A percentile compares a stretch with the other conserved stretches of the same genome.
Evolutionary conservation across 2,329 filamentous ascomycete genomes (phyloP).

Genomic region (Arthrobotrys entomopaga): DNA sequence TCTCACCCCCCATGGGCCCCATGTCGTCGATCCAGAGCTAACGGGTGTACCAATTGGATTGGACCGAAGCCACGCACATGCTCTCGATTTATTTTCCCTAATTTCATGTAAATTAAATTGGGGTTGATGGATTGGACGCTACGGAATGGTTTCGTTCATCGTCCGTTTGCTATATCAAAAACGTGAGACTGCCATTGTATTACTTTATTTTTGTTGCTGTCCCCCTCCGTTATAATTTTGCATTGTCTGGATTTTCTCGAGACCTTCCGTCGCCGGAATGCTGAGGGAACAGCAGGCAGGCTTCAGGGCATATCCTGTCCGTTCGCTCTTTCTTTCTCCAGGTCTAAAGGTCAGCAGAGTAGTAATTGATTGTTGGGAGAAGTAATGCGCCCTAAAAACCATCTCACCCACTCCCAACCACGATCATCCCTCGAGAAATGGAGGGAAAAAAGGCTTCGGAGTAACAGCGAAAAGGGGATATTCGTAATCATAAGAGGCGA

Average conservation of each 20-base stretch:
- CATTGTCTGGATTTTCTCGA: too few species aligned
- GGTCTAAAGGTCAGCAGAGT: slow-evolving; percentile 16
- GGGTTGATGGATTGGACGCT: slow-evolving; percentile 7
- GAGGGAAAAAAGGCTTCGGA: slow-evolving; percentile 4
- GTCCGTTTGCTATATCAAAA: slow-evolving; percentile 9
- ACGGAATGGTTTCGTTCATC: slow-evolving; percentile 30
- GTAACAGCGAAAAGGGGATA: slow-evolving; percentile 12
- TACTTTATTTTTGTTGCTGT: background rate
- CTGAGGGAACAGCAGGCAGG: slow-evolving; percentile 13
- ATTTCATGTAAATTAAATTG: slow-evolving; percentile 39
- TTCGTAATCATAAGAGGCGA: background rate
- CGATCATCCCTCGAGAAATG: slow-evolving; percentile 36
- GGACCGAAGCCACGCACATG: slow-evolving; percentile 45
- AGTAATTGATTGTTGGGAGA: background rate
- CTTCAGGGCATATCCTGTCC: slow-evolving; percentile 23
- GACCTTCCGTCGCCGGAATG: slow-evolving; percentile 24
- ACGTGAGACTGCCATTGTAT: background rate
- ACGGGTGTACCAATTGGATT: slow-evolving; percentile 37
- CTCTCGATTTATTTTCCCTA: background rate
- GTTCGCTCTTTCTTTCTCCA: background rate
- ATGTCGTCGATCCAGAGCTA: slow-evolving; percentile 44
- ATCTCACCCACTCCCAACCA: slow-evolving; percentile 24
- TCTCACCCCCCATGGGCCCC: slow-evolving; percentile 7
- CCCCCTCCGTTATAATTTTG: background rate
- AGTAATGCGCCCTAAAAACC: slow-evolving; percentile 6